Percentiles rank a stretch among this genome's conserved stretches.
Evolutionary conservation across 2,329 filamentous ascomycete species (phyloP).

Genomic region (Phialophora verrucosa): DNA sequence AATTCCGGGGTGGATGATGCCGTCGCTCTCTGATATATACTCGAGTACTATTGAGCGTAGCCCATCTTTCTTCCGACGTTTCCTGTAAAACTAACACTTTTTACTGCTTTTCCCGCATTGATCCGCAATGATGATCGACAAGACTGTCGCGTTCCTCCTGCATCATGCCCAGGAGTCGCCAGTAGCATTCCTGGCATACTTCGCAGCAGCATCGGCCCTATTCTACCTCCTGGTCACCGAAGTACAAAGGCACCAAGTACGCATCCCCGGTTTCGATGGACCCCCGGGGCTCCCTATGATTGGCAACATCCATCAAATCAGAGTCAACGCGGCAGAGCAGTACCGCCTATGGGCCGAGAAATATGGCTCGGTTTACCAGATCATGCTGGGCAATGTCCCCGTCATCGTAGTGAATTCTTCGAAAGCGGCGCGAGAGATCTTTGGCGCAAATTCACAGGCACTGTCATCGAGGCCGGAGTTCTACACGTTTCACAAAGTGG

Average conservation of each 20-base stretch:
- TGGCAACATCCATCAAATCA: conserved; percentile 62
- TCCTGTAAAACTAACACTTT: neutral
- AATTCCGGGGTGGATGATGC: conserved; percentile 21
- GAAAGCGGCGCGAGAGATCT: conserved; percentile 57
- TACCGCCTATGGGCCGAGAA: conserved; percentile 61
- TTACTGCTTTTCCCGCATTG: neutral
- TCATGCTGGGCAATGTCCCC: conserved; percentile 63
- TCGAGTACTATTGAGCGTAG: neutral
- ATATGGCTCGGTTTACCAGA: conserved; percentile 61
- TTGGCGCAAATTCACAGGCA: conserved; percentile 60
- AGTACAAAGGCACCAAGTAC: conserved; percentile 52
- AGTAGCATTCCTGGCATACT: conserved; percentile 29
- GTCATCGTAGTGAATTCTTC: conserved; percentile 63
- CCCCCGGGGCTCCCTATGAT: conserved; percentile 60
- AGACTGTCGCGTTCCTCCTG: conserved; percentile 23
- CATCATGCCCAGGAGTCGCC: conserved; percentile 27
- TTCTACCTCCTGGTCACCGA: conserved; percentile 59
- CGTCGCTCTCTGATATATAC: neutral
- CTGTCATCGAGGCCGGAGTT: conserved; percentile 63
- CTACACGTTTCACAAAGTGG: conserved; percentile 65
- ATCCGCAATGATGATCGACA: conserved; percentile 35
- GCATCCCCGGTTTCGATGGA: conserved; percentile 56
- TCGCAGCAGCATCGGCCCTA: conserved; percentile 31
- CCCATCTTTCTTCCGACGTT: neutral
- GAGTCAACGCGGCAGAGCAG: conserved; percentile 61